Conservation (phyloP, 495 filamentous ascomycete species). For the Trypethelium eluteriae region DNA sequence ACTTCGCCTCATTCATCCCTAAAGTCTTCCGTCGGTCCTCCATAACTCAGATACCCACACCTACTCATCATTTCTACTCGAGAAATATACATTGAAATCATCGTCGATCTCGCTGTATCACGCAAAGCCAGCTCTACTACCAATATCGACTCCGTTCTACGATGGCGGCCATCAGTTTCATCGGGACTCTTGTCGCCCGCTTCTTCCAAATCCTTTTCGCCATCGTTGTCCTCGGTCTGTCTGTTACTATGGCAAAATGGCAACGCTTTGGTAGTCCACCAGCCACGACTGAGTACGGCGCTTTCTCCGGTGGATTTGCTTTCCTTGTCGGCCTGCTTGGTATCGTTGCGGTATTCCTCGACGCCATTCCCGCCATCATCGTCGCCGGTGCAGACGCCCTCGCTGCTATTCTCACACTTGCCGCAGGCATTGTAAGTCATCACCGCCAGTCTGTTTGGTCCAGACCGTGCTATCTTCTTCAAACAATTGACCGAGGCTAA, state of each 20-base stretch:
- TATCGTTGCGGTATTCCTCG: conserved; percentile 11
- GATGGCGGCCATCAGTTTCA: not conserved
- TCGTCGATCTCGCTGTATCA: too few species aligned
- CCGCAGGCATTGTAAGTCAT: conserved; percentile 18
- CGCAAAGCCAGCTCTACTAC: not conserved
- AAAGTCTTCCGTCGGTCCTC: not conserved
- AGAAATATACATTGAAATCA: too few species aligned
- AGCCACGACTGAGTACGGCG: conserved; percentile 16
- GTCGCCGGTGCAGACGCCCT: conserved; percentile 15
- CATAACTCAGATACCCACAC: not conserved
- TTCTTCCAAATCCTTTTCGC: conserved; percentile 21
- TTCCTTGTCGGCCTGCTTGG: conserved; percentile 18
- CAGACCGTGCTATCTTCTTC: not conserved
- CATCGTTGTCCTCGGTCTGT: conserved; percentile 24
- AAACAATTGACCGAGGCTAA: not conserved
- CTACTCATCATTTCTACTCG: too few species aligned
- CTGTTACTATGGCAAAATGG: conserved; percentile 17
- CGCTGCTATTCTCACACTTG: conserved; percentile 10
- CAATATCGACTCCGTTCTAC: not conserved
- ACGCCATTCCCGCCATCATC: conserved; percentile 12
- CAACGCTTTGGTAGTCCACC: conserved; percentile 14
- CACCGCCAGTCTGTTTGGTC: not conserved
- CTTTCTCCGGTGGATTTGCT: conserved; percentile 17
- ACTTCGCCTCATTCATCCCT: not conserved
- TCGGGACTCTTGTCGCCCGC: conserved; percentile 18